Base-by-base conservation (phyloP, 176 grass and related monocot species). In the Zea mays region DNA sequence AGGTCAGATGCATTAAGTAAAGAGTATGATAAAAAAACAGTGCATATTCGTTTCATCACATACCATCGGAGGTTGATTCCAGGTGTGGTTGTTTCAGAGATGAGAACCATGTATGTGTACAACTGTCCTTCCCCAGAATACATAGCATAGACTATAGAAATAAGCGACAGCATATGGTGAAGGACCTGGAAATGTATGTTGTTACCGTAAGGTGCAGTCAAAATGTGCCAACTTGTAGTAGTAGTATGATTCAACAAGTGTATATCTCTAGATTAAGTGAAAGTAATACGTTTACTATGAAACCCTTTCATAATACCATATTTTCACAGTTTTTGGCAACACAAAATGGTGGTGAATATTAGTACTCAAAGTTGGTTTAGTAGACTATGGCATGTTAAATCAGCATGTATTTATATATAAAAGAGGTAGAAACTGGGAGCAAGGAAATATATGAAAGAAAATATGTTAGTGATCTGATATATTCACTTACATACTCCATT, bases 31-130 rank as follows among this genome's bases (percentile, higher is more conserved):
- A n/a, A 62, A 47, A 55, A 76, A 67, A 44, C 21, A 46, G 2
- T 45, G 44, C 27, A 38, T 19, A 83, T 79, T 62, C 21, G 81
- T 73, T 69, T 80, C 60, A 46, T 65, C 16, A 85, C 87, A 85
- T 92, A 99, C 96, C 96, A 99, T 87, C 96, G 88, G 44, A 99
- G 83, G 77, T 99, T 99, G 71, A 99, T 90, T 81, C 86, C 96
- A 75, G 96, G 96, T 40, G 96, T 99, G n/a, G 96, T 99, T 71
- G 79, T 80, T 91, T 99, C 96, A 79, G 96, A 99, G 52, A 56
- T 56, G 52, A 56, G 52, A 84, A 98, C 91, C 96, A 99, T 99
- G 71, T 90, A 99, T 72, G 96, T 99, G 69, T 99, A 99, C 14
- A 95, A 75, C 81, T 99, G 96, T 67, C 89, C 96, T 87, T 95